A percentile compares a stretch with the other conserved stretches of the same genome.
phyloP scores from a whole-genome alignment of 2,329 filamentous ascomycete genomes.

The Aspergillus arachidicola region DNA sequence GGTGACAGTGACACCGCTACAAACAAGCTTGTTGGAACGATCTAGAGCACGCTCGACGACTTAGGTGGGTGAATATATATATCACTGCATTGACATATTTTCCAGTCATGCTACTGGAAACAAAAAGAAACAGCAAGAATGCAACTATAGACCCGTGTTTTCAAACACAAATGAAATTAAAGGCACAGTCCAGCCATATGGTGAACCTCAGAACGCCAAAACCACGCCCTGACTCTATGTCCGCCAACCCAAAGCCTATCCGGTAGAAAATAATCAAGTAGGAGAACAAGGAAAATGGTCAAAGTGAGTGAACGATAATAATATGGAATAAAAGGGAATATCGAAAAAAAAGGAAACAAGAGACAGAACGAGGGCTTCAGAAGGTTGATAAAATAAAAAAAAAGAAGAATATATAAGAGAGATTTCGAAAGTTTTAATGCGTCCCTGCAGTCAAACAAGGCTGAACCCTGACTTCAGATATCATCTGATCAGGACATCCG shows the following conservation, averaged over 20 bases:
- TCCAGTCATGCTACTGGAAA: conserved; percentile 13
- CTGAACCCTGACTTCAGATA: background rate
- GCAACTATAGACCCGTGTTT: background rate
- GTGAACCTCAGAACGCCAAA: conserved; percentile 17
- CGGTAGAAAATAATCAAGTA: background rate
- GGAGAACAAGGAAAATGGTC: conserved; percentile 9
- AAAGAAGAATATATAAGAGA: background rate
- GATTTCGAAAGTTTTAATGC: background rate
- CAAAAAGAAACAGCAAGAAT: background rate
- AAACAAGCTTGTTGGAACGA: background rate
- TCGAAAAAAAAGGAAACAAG: background rate
- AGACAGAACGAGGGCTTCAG: background rate
- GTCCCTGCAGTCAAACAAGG: background rate
- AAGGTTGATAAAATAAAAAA: background rate
- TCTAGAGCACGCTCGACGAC: background rate
- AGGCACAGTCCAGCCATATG: conserved; percentile 7
- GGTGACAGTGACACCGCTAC: background rate
- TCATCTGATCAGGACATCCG: background rate
- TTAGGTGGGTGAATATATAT: conserved; percentile 7
- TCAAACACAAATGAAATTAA: conserved; percentile 5
- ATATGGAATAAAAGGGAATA: conserved; percentile 5
- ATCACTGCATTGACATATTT: conserved; percentile 8
- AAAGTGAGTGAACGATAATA: conserved; percentile 5
- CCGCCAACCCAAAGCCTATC: conserved; percentile 12
- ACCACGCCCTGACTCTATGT: conserved; percentile 22